These are phyloP conservation scores for Allomyces javanicus DNA, from an alignment of 192 early-diverging fungal genomes.

Conservation along the genomic window DNA sequence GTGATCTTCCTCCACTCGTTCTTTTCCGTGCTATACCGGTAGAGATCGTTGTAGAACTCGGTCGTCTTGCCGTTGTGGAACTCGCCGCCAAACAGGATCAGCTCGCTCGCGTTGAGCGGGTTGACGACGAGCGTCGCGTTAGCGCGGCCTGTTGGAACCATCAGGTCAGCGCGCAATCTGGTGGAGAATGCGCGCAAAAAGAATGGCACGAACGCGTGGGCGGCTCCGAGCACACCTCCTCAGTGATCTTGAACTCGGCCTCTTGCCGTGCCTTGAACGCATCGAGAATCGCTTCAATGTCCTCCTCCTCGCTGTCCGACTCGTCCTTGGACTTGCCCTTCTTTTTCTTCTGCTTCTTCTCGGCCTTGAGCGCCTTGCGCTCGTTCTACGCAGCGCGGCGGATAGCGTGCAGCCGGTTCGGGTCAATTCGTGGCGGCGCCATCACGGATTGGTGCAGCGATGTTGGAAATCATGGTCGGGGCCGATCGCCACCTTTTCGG, in stretches of 20 bases:
- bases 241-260: constrained; percentile 26
- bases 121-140: constrained; percentile 38
- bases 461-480: too few species aligned
- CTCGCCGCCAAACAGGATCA: constrained; percentile 51
- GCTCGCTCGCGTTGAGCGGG: constrained; percentile 31
- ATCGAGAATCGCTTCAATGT: constrained; percentile 42
- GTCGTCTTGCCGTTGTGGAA: constrained; percentile 15
- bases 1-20: constrained; percentile 47
- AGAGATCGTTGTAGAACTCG: constrained; percentile 45
- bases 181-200: neutral
- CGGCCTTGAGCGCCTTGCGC: constrained; percentile 13
- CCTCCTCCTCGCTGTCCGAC: constrained; percentile 34
- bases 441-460: too few species aligned
- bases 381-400: constrained; percentile 20
- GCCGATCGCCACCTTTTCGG: constrained; percentile 8
- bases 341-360: constrained; percentile 18
- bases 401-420: neutral
- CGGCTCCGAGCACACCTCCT: constrained; percentile 26
- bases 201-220: constrained; percentile 10
- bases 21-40: constrained; percentile 47
- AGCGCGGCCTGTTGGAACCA: constrained; percentile 23
- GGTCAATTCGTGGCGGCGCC: neutral
- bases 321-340: constrained; percentile 21
- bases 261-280: constrained; percentile 34
- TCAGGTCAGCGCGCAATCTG: neutral